Base-by-base conservation (phyloP, 106 monocot genomes). In the Dendrobium catenatum region DNA sequence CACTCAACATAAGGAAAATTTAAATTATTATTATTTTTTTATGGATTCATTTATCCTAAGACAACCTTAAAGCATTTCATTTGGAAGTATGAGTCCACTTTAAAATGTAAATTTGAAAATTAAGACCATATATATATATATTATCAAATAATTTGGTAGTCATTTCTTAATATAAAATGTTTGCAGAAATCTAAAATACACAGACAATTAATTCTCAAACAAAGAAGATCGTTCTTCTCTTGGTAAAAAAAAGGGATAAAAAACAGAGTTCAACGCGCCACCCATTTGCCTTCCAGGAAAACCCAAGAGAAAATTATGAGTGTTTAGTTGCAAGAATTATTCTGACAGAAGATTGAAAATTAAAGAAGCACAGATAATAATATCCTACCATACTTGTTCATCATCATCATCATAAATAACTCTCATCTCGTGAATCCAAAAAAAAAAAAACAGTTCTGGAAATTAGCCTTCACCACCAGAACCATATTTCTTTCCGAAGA, bases 1-100 rank as follows among this genome's bases (percentile, higher is more conserved):
- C 59, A 82, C 56, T 80, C 82, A 82, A 26, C 79, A 79, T 47
- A 88, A 82, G 82, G 80, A 82, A 47, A 82, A 67, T 33, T 68
- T 44, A 61, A 41, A 22, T 80, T 85, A 31, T 77, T n/a, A 26
- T 26, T 26, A 26, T 85, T 80, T 79, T 88, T 88, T 78, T 85
- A 85, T 82, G 85, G 87, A 26, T 73, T 80, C 78, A 79, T 85
- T 47, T 67, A 85, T 72, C 85, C 88, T n/a, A 88, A 88, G 72
- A 88, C 85, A 51, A 77, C 88, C 41, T 20, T 85, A 58, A 88
- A 88, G 79, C 88, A 88, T 40, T 88, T 88, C 77, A 22, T 88
- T 70, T 75, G 47, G 47, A 88, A 85, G 80, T 88, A 88, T 80
- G 88, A 88, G 51, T 19, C 85, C 46, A 76, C 80, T 54, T 44